phyloP scores from a whole-genome alignment of 2,329 filamentous ascomycete species.

The Neocatenulostroma microsporum region DNA sequence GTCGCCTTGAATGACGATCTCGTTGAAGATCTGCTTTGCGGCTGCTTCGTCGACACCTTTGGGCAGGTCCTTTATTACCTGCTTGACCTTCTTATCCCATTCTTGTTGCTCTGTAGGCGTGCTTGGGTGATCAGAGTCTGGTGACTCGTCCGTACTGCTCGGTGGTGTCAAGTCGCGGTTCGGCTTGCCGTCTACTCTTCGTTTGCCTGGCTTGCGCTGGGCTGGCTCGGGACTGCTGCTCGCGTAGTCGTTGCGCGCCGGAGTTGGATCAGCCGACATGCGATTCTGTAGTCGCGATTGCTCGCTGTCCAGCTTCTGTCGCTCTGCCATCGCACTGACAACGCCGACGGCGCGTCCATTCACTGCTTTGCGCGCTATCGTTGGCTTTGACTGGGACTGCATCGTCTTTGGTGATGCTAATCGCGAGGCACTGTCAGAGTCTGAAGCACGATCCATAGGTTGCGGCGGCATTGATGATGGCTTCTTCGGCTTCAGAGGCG shows the following conservation, averaged over 20 bases:
- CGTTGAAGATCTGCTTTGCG: conserved; percentile 88
- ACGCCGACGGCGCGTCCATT: conserved; percentile 25
- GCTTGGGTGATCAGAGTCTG: conserved; percentile 34
- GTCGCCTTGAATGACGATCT: conserved; percentile 89
- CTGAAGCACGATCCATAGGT: conserved; percentile 16
- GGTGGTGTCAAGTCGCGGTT: conserved; percentile 40
- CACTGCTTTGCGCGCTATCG: conserved; percentile 31
- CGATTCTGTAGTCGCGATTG: conserved; percentile 15
- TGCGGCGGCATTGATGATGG: conserved; percentile 20
- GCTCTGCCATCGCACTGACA: conserved; percentile 25
- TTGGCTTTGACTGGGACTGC: conserved; percentile 17
- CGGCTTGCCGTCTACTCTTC: conserved; percentile 16
- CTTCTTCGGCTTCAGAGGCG: conserved; percentile 26
- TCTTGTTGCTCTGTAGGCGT: conserved; percentile 34
- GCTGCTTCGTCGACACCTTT: conserved; percentile 72
- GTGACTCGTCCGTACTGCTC: conserved; percentile 33
- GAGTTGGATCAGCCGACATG: conserved; percentile 10
- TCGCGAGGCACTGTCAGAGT: conserved; percentile 15
- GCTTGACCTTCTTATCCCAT: conserved; percentile 56
- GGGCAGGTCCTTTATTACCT: conserved; percentile 69
- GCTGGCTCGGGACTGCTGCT: conserved; percentile 18
- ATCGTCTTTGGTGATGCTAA: conserved; percentile 17
- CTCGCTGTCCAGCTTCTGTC: conserved; percentile 27
- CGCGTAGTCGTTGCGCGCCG: conserved; percentile 7
- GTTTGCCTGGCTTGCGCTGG: too few species aligned